phyloP scores from a whole-genome alignment of 345 rosid genomes.

The Eucalyptus dawsonii region DNA sequence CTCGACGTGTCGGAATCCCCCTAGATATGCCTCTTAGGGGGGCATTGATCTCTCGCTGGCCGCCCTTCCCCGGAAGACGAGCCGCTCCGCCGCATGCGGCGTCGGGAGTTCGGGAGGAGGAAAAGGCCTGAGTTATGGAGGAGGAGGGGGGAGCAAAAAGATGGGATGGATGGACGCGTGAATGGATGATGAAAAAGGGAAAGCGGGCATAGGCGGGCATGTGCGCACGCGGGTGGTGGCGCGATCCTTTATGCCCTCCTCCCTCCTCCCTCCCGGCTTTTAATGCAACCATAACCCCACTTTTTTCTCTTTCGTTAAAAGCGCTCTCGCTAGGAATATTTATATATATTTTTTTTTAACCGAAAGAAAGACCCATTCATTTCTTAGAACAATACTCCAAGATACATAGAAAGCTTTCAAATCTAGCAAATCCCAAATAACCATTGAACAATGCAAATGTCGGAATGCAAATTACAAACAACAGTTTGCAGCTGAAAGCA shows the following conservation, averaged over 20 bases:
- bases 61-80: not conserved
- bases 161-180: not conserved
- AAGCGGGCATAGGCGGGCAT: not conserved
- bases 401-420: no score
- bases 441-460: no score
- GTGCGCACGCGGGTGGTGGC: not conserved
- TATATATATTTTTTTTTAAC: no score
- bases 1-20: not conserved
- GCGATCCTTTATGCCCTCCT: not conserved
- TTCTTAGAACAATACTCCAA: no score
- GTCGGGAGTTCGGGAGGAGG: not conserved
- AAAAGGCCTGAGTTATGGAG: no score
- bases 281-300: not conserved
- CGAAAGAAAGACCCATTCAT: no score
- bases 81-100: not conserved
- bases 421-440: no score
- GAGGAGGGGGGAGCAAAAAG: not conserved
- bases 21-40: not conserved
- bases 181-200: not conserved
- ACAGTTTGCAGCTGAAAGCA: no score
- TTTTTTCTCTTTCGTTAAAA: not conserved
- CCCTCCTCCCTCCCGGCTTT: not conserved
- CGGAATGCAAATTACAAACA: no score
- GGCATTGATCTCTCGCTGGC: not conserved
- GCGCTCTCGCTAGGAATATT: not conserved